These are phyloP conservation scores for Maudiozyma humilis DNA, from an alignment of 1,139 yeast genomes.

Conservation along the genomic window DNA sequence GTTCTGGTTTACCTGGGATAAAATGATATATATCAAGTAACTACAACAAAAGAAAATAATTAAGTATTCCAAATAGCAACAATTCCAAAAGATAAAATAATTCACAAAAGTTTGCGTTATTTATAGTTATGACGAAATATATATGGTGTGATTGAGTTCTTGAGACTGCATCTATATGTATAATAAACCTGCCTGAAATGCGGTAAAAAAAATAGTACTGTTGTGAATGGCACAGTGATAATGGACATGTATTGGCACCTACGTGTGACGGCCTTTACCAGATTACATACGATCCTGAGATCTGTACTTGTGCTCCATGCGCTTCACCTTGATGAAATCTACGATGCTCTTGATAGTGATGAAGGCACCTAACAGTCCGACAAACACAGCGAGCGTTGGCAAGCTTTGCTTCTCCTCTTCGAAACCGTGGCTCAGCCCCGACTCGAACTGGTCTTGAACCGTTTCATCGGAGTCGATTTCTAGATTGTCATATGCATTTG, in stretches of 20 bases:
- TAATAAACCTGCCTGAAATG: no score
- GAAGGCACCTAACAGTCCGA: slow-evolving; percentile 50
- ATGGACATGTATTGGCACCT: no score
- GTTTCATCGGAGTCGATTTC: slow-evolving; percentile 19
- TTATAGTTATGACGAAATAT: no score
- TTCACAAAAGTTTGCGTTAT: no score
- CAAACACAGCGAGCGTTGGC: slow-evolving; percentile 22
- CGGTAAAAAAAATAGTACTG: no score
- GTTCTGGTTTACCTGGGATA: slow-evolving; percentile 51
- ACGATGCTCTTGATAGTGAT: slow-evolving; percentile 57
- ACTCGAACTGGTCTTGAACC: slow-evolving; percentile 39
- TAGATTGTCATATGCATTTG: slow-evolving; percentile 47
- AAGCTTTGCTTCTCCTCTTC: slow-evolving; percentile 36
- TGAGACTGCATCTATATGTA: no score
- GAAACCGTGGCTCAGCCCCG: slow-evolving; percentile 35
- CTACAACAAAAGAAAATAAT: no score
- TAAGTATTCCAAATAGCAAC: background rate
- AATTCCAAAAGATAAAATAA: no score
- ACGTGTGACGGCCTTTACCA: no score
- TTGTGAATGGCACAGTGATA: no score
- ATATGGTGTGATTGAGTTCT: no score
- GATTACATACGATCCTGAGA: slow-evolving; percentile 22
- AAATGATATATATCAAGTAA: background rate
- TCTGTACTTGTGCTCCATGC: slow-evolving; percentile 46
- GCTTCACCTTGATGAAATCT: slow-evolving; percentile 70